Base-by-base conservation (phyloP, 106 monocot species). In the Dendrobium officinale region DNA sequence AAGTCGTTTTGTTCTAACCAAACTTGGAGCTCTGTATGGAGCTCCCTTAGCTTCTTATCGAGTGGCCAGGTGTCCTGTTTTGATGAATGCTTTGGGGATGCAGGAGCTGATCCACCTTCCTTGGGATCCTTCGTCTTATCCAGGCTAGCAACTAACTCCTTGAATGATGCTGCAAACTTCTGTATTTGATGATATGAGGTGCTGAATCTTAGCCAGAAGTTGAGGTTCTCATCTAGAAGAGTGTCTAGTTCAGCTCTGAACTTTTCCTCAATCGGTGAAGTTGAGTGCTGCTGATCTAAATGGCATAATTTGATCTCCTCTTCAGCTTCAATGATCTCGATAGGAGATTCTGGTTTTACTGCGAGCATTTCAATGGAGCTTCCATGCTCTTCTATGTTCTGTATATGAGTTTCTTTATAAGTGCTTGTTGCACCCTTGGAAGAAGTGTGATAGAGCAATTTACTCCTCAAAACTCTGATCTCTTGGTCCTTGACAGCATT, bases 131-230 rank as follows among this genome's bases (percentile, higher is more conserved):
- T 86, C n/a, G 80, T 61, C 72, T 88, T 88, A 8, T 85, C 77
- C 15, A 91, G 58, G 42, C 88, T 84, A 22, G 75, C 85, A 22
- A 72, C 79, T 78, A 98, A 42, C 8, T 86, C 81, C 17, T 88
- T 77, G 37, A 89, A 89, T 17, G 61, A 42, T 3, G 81, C 22
- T 49, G 84, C 85, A 75, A 91, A 89, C 40, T 85, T 87, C 81
- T 92, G 92, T 44, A 94, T 92, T 72, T 98, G 87, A 78, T 98
- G 92, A 61, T 92, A 94, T 20, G 97, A 89, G 37, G 94, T 89
- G 82, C 92, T 91, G 81, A 98, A 94, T 66, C 94, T 86, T 73
- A 95, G 79, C 97, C 97, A 98, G 79, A 98, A 98, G 51, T 92
- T 89, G 55, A 98, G 84, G 85, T 98, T 98, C 83, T 98, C 91